Evolutionary conservation across 2,329 filamentous ascomycete species (phyloP).

Genomic region (Beauveria pseudobassiana): DNA sequence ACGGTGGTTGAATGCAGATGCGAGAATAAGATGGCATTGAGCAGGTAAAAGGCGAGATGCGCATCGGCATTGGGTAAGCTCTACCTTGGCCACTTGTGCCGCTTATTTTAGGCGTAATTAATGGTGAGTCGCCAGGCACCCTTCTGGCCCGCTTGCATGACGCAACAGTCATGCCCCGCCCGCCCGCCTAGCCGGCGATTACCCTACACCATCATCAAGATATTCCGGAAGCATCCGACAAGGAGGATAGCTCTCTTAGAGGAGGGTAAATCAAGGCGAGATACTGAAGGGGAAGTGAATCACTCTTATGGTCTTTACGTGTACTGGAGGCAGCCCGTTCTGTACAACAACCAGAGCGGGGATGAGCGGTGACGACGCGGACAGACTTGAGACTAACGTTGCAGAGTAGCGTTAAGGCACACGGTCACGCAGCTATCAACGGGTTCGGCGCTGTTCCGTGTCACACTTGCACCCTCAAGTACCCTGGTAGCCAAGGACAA

Average conservation of each 20-base stretch:
- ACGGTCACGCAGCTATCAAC: no score
- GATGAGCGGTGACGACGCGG: no score
- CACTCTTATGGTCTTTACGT: no score
- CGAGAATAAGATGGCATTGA: background rate
- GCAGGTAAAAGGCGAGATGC: background rate
- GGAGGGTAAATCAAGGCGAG: no score
- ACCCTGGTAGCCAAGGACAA: background rate
- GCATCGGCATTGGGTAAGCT: background rate
- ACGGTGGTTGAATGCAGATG: background rate
- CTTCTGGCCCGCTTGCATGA: constrained; percentile 8
- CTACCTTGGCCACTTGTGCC: background rate
- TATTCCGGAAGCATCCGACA: background rate
- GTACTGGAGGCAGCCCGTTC: no score
- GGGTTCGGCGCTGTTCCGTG: no score
- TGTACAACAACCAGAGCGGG: no score
- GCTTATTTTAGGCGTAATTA: background rate
- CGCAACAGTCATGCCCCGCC: constrained; percentile 5
- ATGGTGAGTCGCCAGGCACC: background rate
- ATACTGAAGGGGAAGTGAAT: no score
- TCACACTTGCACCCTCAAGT: no score
- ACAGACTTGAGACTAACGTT: no score
- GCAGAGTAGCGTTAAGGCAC: no score
- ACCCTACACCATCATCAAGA: background rate
- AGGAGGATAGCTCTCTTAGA: no score
- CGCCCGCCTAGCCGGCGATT: background rate